These are phyloP conservation scores for Aspergillus floridensis DNA, from an alignment of 2,329 filamentous ascomycete species.

Conservation along the genomic window DNA sequence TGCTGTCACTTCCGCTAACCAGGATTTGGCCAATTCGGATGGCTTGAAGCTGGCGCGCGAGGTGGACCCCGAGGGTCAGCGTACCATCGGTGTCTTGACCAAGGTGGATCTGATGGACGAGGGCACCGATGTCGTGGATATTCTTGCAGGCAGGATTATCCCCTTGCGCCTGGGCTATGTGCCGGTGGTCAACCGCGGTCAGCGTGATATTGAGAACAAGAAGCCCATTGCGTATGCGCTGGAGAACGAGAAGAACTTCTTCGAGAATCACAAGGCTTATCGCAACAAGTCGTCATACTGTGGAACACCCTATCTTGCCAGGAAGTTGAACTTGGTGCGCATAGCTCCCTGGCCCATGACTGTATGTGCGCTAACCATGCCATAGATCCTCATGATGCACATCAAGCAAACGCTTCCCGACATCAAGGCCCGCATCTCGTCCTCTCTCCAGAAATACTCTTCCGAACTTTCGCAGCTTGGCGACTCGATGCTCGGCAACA, in stretches of 20 bases:
- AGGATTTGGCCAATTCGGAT: slow-evolving; percentile 97
- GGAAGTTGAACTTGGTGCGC: slow-evolving; percentile 81
- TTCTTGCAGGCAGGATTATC: slow-evolving; percentile 95
- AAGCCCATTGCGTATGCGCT: slow-evolving; percentile 87
- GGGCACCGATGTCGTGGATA: slow-evolving; percentile 96
- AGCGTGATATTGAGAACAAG: slow-evolving; percentile 98
- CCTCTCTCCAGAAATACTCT: slow-evolving; percentile 87
- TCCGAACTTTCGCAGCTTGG: slow-evolving; percentile 78
- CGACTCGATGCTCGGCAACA: slow-evolving; percentile 93
- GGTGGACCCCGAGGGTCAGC: slow-evolving; percentile 94
- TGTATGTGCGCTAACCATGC: slow-evolving; percentile 16
- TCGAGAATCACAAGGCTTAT: slow-evolving; percentile 98
- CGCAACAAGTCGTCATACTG: slow-evolving; percentile 98
- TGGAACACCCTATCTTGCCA: slow-evolving; percentile 91
- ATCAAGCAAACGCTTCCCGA: slow-evolving; percentile 99
- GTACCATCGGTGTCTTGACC: slow-evolving; percentile 96
- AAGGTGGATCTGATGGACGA: slow-evolving; percentile 99
- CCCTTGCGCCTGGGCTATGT: slow-evolving; percentile 92
- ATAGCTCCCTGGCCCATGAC: not conserved
- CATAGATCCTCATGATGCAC: slow-evolving; percentile 96
- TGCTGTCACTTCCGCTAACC: slow-evolving; percentile 93
- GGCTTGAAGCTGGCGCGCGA: slow-evolving; percentile 93
- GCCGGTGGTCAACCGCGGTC: slow-evolving; percentile 94
- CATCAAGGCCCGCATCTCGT: slow-evolving; percentile 95
- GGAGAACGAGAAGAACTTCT: slow-evolving; percentile 93